A percentile compares a stretch with the other conserved stretches of the same genome.
Evolutionary conservation across 176 grass and related monocot species (phyloP).

Genomic region (Olyra latifolia): DNA sequence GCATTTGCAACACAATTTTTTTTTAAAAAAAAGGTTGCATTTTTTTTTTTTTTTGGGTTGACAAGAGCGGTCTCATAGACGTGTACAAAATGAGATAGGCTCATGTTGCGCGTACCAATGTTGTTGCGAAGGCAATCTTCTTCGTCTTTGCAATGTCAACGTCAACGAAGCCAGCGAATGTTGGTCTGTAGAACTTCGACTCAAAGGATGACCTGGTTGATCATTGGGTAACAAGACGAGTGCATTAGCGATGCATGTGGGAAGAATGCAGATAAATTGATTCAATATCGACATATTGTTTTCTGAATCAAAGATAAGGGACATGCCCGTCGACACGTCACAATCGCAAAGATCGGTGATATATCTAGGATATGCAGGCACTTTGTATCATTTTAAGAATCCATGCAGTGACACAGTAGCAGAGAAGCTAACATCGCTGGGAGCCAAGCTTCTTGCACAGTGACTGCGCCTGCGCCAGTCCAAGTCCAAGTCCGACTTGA

Average conservation of each 20-base stretch:
- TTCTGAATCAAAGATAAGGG: not conserved
- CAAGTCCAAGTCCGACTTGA: no score
- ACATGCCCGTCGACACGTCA: not conserved
- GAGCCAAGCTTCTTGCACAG: constrained; percentile 42
- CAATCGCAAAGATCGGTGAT: no score
- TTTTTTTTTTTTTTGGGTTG: not conserved
- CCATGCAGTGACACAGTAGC: not conserved
- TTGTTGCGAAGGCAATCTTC: constrained; percentile 22
- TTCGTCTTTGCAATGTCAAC: constrained; percentile 22
- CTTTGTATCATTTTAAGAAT: not conserved
- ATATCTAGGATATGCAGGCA: no score
- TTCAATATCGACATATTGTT: not conserved
- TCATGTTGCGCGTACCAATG: constrained; percentile 21
- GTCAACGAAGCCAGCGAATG: constrained; percentile 53
- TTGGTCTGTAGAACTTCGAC: constrained; percentile 40
- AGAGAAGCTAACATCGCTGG: constrained; percentile 33
- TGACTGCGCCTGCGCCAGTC: constrained; percentile 62
- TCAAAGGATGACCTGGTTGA: constrained; percentile 7
- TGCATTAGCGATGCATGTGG: not conserved
- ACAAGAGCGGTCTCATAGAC: not conserved
- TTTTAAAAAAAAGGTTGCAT: no score
- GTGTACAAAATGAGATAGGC: no score
- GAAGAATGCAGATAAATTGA: not conserved
- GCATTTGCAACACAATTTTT: not conserved
- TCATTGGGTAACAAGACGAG: not conserved